These are phyloP conservation scores for Fusarium chuoi DNA, from an alignment of 2,329 filamentous ascomycete species.

Conservation along the genomic window DNA sequence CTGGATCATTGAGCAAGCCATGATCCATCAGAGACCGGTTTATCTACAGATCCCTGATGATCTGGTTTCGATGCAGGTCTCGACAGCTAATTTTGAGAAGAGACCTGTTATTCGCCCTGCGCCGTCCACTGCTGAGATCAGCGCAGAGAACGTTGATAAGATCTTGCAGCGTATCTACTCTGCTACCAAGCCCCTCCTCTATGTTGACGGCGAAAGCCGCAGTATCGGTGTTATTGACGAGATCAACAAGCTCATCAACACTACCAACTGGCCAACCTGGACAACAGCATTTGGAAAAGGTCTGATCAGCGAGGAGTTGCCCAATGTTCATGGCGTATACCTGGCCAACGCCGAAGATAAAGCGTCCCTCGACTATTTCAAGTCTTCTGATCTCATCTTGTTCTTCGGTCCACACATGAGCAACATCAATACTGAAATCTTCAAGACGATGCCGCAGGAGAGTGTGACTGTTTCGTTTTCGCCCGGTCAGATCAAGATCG, in stretches of 20 bases:
- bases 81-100: neutral
- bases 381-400: neutral
- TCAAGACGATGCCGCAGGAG: constrained; percentile 1
- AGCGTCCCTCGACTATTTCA: neutral
- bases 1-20: constrained; percentile 12
- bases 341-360: neutral
- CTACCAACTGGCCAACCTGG: constrained; percentile 7
- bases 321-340: constrained; percentile 14
- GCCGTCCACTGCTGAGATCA: neutral
- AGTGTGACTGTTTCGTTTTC: neutral
- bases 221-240: neutral
- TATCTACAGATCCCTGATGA: constrained; percentile 19
- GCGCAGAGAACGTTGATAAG: neutral
- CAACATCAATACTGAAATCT: constrained; percentile 14
- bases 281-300: constrained; percentile 15
- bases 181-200: constrained; percentile 2
- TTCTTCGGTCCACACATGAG: constrained; percentile 16
- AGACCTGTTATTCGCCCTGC: neutral
- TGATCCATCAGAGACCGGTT: constrained; percentile 3
- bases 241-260: neutral
- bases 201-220: constrained; percentile 12
- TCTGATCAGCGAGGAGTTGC: neutral
- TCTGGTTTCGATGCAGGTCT: neutral
- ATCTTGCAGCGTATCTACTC: constrained; percentile 3
- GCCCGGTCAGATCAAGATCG: neutral